Conservation (phyloP, 495 filamentous ascomycete genomes). For the Penicillium simplicissimum region DNA sequence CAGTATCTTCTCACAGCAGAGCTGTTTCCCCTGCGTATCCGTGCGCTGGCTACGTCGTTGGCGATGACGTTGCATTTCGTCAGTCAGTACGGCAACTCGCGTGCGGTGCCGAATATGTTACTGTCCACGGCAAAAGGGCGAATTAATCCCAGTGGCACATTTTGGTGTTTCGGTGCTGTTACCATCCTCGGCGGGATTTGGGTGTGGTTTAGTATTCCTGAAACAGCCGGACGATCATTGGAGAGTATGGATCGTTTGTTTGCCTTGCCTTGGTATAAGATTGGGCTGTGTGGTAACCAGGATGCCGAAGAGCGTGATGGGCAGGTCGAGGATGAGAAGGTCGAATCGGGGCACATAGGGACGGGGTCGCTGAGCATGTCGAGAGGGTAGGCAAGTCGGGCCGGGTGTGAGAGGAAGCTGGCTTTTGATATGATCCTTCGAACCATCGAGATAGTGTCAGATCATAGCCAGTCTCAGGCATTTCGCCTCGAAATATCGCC, state of each 20-base stretch:
- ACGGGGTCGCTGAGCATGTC: conserved; percentile 20
- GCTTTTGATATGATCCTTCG: too few relatives aligned
- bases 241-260: conserved; percentile 69
- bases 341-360: conserved; percentile 17
- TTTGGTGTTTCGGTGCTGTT: conserved; percentile 66
- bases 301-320: conserved; percentile 54
- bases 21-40: conserved; percentile 65
- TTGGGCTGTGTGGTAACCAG: conserved; percentile 58
- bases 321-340: conserved; percentile 32
- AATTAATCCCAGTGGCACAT: conserved; percentile 55
- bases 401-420: too few relatives aligned
- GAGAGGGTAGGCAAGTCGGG: neutral
- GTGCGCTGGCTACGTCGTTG: conserved; percentile 43
- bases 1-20: conserved; percentile 77
- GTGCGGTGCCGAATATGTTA: conserved; percentile 56
- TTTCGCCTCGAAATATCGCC: too few relatives aligned
- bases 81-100: conserved; percentile 70
- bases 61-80: conserved; percentile 64
- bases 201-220: conserved; percentile 55
- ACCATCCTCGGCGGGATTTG: conserved; percentile 60
- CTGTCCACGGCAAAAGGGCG: conserved; percentile 46
- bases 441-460: too few relatives aligned
- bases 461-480: too few relatives aligned
- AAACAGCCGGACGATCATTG: conserved; percentile 43
- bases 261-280: conserved; percentile 63